A percentile compares a stretch with the other conserved stretches of the same genome.
These are phyloP conservation scores for Xylariales sp. DNA, from an alignment of 2,329 filamentous ascomycete genomes.

Conservation along the genomic window DNA sequence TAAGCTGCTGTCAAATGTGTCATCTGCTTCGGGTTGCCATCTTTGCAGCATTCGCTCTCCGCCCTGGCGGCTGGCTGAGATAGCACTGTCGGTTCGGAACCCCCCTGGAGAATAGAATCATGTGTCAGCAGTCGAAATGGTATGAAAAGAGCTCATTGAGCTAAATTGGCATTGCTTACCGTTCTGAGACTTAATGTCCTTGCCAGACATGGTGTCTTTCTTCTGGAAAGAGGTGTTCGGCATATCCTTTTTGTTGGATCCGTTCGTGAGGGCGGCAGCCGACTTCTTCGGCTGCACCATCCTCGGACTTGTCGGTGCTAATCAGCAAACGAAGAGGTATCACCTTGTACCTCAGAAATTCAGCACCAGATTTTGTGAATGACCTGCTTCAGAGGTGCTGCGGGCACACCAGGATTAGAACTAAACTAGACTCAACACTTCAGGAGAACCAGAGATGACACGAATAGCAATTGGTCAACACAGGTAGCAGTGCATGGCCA, in stretches of 20 bases:
- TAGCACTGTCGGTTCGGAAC: constrained; percentile 86
- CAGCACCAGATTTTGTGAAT: too few species aligned
- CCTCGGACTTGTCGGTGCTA: constrained; percentile 20
- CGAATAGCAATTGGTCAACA: too few species aligned
- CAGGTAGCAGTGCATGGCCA: too few species aligned
- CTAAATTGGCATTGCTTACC: constrained; percentile 21
- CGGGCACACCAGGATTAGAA: too few species aligned
- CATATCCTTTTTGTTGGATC: constrained; percentile 23
- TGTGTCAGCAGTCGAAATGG: too few species aligned
- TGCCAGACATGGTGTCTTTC: constrained; percentile 22
- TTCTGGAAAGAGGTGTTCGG: constrained; percentile 24
- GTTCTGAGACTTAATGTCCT: constrained; percentile 27
- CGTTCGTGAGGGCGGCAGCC: constrained; percentile 21
- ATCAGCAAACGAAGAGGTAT: too few species aligned
- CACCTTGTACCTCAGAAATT: too few species aligned
- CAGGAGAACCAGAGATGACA: too few species aligned
- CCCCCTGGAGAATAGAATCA: constrained; percentile 45
- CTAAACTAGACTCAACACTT: too few species aligned
- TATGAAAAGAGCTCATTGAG: too few species aligned
- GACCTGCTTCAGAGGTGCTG: too few species aligned
- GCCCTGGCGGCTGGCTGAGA: constrained; percentile 67
- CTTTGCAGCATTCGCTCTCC: constrained; percentile 74
- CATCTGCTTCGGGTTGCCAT: constrained; percentile 69
- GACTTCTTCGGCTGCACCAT: constrained; percentile 29
- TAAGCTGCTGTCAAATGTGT: constrained; percentile 65